phyloP scores from a whole-genome alignment of 73 alveolate species.

The Uronychia setigera region DNA sequence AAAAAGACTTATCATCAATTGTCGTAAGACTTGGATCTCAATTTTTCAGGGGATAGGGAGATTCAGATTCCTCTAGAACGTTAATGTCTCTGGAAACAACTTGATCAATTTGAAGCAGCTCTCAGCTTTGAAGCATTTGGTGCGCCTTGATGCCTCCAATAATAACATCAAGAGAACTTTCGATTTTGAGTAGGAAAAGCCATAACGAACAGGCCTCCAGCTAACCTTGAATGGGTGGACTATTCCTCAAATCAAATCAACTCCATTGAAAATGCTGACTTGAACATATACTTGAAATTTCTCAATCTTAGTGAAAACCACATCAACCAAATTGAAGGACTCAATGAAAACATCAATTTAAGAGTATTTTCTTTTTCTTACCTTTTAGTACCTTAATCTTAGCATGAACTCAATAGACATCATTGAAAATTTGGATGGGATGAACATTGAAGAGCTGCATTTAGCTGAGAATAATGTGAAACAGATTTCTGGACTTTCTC shows the following conservation, averaged over 20 bases:
- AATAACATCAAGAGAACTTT: slow-evolving; percentile 81
- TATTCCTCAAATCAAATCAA: slow-evolving; percentile 71
- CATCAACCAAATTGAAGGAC: slow-evolving; percentile 79
- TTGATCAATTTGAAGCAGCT: slow-evolving; percentile 80
- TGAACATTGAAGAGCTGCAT: slow-evolving; percentile 83
- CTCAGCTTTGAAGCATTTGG: slow-evolving; percentile 82
- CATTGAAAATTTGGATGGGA: slow-evolving; percentile 84
- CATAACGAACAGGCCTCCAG: slow-evolving; percentile 67
- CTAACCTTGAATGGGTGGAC: slow-evolving; percentile 82
- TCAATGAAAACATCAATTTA: slow-evolving; percentile 45
- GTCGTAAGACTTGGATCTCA: slow-evolving; percentile 14
- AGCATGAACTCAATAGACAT: slow-evolving; percentile 76
- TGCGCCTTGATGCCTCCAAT: slow-evolving; percentile 84
- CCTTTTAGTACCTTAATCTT: slow-evolving; percentile 65
- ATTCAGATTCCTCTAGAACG: slow-evolving; percentile 78
- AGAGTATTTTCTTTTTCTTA: slow-evolving; percentile 43
- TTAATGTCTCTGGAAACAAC: slow-evolving; percentile 86
- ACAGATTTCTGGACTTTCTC: slow-evolving; percentile 64
- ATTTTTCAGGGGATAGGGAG: slow-evolving; percentile 67
- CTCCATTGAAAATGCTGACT: slow-evolving; percentile 54
- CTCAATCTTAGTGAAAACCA: slow-evolving; percentile 80
- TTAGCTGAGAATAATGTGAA: slow-evolving; percentile 70
- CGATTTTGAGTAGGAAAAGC: slow-evolving; percentile 68
- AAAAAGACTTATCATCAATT: slow-evolving; percentile 43
- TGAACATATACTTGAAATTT: slow-evolving; percentile 70